Conservation (phyloP, 2,329 filamentous ascomycete species). For the Aspergillus sergii region DNA sequence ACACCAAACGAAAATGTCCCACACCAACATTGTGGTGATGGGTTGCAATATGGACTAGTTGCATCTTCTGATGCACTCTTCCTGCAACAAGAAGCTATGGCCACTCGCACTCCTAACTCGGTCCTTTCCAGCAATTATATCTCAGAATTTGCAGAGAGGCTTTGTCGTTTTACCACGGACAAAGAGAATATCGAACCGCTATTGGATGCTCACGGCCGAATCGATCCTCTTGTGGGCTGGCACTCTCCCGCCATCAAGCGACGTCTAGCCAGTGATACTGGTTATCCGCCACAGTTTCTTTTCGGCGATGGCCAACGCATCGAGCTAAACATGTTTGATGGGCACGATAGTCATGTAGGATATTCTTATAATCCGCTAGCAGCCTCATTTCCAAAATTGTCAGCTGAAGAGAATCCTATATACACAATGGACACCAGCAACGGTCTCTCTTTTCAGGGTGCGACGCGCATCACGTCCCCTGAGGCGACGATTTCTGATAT, state of each 20-base stretch:
- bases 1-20: conserved; percentile 16
- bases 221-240: conserved; percentile 30
- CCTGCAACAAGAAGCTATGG: conserved; percentile 18
- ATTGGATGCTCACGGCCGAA: conserved; percentile 26
- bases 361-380: conserved; percentile 39
- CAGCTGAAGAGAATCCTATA: conserved; percentile 25
- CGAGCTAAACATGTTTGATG: conserved; percentile 28
- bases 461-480: conserved; percentile 28
- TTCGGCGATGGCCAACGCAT: conserved; percentile 25
- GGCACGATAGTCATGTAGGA: conserved; percentile 27
- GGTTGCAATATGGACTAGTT: conserved; percentile 14
- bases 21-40: conserved; percentile 12
- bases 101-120: conserved; percentile 15
- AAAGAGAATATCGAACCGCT: conserved; percentile 46
- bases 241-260: conserved; percentile 27
- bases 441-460: conserved; percentile 19
- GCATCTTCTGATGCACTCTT: conserved; percentile 26
- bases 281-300: conserved; percentile 29
- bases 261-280: conserved; percentile 18
- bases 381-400: conserved; percentile 26
- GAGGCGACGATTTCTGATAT: conserved; percentile 40
- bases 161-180: conserved; percentile 17
- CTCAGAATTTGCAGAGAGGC: conserved; percentile 13
- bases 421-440: conserved; percentile 21
- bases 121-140: conserved; percentile 18